phyloP scores from a whole-genome alignment of 257 asterid genomes.

The Rehmannia glutinosa region DNA sequence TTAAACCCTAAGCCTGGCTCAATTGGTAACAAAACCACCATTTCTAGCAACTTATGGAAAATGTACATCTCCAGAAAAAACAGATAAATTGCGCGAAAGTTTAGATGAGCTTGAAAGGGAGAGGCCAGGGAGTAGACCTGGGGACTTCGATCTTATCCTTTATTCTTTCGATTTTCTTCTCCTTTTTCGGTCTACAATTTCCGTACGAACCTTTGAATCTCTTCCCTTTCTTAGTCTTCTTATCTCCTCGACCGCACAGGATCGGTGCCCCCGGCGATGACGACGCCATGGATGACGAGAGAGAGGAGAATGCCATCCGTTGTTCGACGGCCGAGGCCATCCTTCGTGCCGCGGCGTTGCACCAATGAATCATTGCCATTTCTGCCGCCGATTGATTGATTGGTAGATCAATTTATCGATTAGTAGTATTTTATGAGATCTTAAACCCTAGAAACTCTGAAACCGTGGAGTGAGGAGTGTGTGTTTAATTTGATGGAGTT shows the following conservation, averaged over 20 bases:
- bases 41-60: slow-evolving; percentile 11
- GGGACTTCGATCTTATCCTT: slow-evolving; percentile 83
- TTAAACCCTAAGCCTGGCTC: neutral
- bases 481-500: neutral
- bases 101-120: slow-evolving; percentile 77
- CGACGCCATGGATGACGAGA: slow-evolving; percentile 26
- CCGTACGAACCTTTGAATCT: slow-evolving; percentile 83
- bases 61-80: slow-evolving; percentile 8
- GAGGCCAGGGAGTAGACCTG: slow-evolving; percentile 96
- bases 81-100: neutral
- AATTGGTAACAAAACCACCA: neutral
- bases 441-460: slow-evolving; percentile 46
- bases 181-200: slow-evolving; percentile 64
- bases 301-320: slow-evolving; percentile 35
- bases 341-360: slow-evolving; percentile 42
- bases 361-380: slow-evolving; percentile 57
- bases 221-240: slow-evolving; percentile 82
- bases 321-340: slow-evolving; percentile 28
- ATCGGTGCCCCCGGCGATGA: slow-evolving; percentile 36
- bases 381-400: slow-evolving; percentile 13
- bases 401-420: neutral
- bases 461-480: neutral
- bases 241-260: slow-evolving; percentile 82
- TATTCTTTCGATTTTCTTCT: slow-evolving; percentile 63
- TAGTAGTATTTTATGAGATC: neutral